Conservation (phyloP, 345 rosid species). For the Psidium friedrichsthalianum region DNA sequence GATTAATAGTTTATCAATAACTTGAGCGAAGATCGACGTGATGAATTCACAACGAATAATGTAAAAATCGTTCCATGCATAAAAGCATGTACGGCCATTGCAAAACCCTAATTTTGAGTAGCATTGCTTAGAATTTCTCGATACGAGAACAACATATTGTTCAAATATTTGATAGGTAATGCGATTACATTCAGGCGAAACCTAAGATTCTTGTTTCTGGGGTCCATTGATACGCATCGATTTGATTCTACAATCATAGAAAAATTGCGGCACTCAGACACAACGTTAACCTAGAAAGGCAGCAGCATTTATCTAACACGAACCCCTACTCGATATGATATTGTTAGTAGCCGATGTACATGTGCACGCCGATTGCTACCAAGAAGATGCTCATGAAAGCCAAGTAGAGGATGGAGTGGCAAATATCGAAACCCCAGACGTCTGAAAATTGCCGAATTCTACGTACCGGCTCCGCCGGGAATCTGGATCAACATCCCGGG, state of each 20-base stretch:
- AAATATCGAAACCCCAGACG: constrained; percentile 74
- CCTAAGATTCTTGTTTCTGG: not conserved
- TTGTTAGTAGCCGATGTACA: constrained; percentile 32
- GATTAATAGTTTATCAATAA: not conserved
- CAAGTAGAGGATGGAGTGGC: constrained; percentile 68
- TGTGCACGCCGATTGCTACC: constrained; percentile 66
- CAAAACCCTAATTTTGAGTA: not conserved
- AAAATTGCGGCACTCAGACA: not conserved
- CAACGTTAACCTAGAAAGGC: not conserved
- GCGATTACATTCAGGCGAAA: not conserved
- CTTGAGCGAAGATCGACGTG: not conserved
- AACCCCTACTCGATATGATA: not conserved
- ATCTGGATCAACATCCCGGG: constrained; percentile 84
- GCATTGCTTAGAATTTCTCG: not conserved
- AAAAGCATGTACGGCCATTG: not conserved
- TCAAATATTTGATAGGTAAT: not conserved
- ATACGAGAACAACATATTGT: not conserved
- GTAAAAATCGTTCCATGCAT: not conserved
- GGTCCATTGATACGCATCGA: not conserved
- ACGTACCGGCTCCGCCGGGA: constrained; percentile 43
- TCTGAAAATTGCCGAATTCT: constrained; percentile 84
- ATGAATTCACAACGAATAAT: not conserved
- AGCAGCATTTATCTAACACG: not conserved
- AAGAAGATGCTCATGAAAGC: constrained; percentile 74
- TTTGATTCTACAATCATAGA: not conserved